Evolutionary conservation across 345 rosid genomes (phyloP).

Genomic region (Eucalyptus tenuipes): DNA sequence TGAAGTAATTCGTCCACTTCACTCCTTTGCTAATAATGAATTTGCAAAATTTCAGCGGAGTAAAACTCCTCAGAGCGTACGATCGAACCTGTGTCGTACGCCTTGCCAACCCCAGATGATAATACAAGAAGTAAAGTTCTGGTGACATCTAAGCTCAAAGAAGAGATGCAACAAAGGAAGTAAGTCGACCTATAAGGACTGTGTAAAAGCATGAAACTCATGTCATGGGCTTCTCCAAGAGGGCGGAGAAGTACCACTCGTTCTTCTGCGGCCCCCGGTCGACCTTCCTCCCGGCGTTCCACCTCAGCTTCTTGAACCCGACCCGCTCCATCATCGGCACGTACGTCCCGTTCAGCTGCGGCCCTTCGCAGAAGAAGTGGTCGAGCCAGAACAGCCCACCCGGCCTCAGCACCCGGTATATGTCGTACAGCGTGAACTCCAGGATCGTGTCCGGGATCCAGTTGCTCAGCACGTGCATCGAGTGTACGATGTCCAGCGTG

Average conservation of each 20-base stretch:
- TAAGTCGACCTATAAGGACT: background rate
- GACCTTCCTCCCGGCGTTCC: conserved; percentile 26
- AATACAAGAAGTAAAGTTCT: background rate
- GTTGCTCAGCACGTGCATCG: conserved; percentile 34
- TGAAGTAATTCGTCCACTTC: background rate
- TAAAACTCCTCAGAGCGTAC: background rate
- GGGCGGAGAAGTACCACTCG: conserved; percentile 37
- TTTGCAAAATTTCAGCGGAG: background rate
- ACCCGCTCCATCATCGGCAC: conserved; percentile 14
- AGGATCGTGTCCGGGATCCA: conserved; percentile 37
- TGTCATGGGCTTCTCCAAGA: conserved; percentile 34
- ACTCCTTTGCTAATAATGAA: background rate
- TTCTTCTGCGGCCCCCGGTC: conserved; percentile 10
- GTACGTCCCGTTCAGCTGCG: conserved; percentile 34
- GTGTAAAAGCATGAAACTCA: background rate
- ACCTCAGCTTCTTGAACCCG: conserved; percentile 33
- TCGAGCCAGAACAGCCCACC: conserved; percentile 52
- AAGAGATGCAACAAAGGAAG: background rate
- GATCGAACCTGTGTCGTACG: background rate
- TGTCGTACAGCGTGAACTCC: conserved; percentile 31
- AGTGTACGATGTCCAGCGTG: conserved; percentile 41
- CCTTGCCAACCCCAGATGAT: background rate
- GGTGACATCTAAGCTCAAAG: background rate
- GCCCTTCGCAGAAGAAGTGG: conserved; percentile 32
- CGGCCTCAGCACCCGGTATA: conserved; percentile 38